Evolutionary conservation across 2,329 filamentous ascomycete genomes (phyloP).

Genomic region (Aureobasidium subglaciale): DNA sequence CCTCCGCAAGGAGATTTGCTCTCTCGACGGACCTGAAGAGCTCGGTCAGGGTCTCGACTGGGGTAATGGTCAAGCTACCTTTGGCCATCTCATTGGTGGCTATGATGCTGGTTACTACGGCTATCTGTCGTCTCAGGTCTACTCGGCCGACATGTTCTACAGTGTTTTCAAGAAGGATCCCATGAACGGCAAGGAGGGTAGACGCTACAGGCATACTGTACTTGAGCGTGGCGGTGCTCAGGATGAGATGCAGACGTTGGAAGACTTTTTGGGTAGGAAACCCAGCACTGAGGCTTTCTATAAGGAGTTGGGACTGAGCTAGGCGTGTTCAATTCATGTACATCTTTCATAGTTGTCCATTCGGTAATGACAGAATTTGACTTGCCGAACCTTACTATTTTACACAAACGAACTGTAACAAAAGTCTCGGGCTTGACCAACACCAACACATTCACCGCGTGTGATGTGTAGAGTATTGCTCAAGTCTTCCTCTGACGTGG

Average conservation of each 20-base stretch:
- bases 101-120: slow-evolving; percentile 81
- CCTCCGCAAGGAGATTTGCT: slow-evolving; percentile 62
- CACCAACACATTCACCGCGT: too few relatives aligned
- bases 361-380: too few relatives aligned
- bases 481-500: too few relatives aligned
- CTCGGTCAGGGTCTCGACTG: slow-evolving; percentile 50
- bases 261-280: slow-evolving; percentile 70
- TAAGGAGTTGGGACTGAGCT: slow-evolving; percentile 58
- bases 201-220: slow-evolving; percentile 70
- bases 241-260: slow-evolving; percentile 73
- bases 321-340: too few relatives aligned
- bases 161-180: slow-evolving; percentile 69
- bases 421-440: too few relatives aligned
- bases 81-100: slow-evolving; percentile 75
- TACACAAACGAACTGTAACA: too few relatives aligned
- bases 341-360: too few relatives aligned
- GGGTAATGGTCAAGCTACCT: slow-evolving; percentile 73
- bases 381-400: too few relatives aligned
- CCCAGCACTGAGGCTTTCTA: slow-evolving; percentile 76
- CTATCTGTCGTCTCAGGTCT: slow-evolving; percentile 64
- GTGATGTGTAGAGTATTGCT: too few relatives aligned
- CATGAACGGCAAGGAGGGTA: slow-evolving; percentile 67
- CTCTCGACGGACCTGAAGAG: slow-evolving; percentile 66
- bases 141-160: slow-evolving; percentile 82
- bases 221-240: slow-evolving; percentile 70